phyloP scores from a whole-genome alignment of 768 basidiomycete species.

The Mycena floridula region DNA sequence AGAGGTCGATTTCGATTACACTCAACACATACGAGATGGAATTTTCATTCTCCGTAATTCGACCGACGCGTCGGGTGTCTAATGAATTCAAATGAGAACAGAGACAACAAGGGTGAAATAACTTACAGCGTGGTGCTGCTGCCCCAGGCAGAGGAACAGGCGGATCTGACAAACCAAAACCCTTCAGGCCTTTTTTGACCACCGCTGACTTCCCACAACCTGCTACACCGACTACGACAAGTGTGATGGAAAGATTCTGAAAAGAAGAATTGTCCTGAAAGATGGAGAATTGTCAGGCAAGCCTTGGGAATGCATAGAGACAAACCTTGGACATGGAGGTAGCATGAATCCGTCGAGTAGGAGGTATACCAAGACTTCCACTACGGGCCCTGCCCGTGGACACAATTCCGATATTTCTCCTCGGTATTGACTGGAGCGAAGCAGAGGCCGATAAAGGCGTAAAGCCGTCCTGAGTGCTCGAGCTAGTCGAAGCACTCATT shows the following conservation, averaged over 20 bases:
- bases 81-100: slow-evolving; percentile 4
- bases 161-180: slow-evolving; percentile 46
- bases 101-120: slow-evolving; percentile 4
- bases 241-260: slow-evolving; percentile 36
- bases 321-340: slow-evolving; percentile 24
- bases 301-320: slow-evolving; percentile 4
- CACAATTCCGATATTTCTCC: slow-evolving; percentile 21
- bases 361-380: slow-evolving; percentile 49
- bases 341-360: slow-evolving; percentile 25
- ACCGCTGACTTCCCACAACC: slow-evolving; percentile 84
- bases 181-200: slow-evolving; percentile 69
- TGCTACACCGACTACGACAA: slow-evolving; percentile 74
- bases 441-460: slow-evolving; percentile 31
- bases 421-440: slow-evolving; percentile 30
- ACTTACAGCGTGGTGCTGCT: slow-evolving; percentile 35
- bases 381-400: slow-evolving; percentile 47
- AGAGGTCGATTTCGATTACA: slow-evolving; percentile 51
- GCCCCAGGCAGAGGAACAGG: slow-evolving; percentile 24
- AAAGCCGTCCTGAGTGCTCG: slow-evolving; percentile 31
- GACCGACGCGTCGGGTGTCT: slow-evolving; percentile 30
- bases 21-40: slow-evolving; percentile 39
- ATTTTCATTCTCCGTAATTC: slow-evolving; percentile 28
- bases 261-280: slow-evolving; percentile 9
- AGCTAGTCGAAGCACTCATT: slow-evolving; percentile 26
- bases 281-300: neutral